Conservation (phyloP, 2,329 filamentous ascomycete species). For the Talaromyces sp. region DNA sequence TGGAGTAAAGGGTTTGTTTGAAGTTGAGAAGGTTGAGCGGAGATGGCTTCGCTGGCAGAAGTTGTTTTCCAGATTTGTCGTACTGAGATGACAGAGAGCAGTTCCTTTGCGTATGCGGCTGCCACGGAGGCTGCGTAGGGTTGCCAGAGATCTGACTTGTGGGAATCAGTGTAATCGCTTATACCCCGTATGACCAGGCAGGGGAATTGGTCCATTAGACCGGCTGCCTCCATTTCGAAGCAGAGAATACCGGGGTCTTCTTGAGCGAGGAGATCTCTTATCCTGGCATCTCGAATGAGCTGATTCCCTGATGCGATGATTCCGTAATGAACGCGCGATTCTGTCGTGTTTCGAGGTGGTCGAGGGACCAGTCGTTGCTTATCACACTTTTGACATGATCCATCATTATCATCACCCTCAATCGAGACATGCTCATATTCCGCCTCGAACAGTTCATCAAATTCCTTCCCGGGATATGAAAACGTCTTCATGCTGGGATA, state of each 20-base stretch:
- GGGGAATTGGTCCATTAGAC: conserved; percentile 13
- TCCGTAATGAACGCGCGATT: conserved; percentile 18
- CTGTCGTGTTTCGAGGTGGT: neutral
- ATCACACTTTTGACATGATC: conserved; percentile 3
- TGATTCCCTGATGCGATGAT: conserved; percentile 19
- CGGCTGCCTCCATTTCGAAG: conserved; percentile 15
- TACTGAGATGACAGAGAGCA: conserved; percentile 4
- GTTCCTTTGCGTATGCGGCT: conserved; percentile 12
- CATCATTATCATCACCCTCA: neutral
- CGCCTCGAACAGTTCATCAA: conserved; percentile 5
- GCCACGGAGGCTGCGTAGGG: conserved; percentile 14
- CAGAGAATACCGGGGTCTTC: conserved; percentile 15
- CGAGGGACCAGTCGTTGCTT: neutral
- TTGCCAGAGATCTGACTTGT: conserved; percentile 16
- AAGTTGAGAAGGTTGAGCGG: neutral
- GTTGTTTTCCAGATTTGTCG: conserved; percentile 7
- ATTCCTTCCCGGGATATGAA: neutral
- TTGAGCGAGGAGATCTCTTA: conserved; percentile 13
- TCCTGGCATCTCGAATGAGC: conserved; percentile 16
- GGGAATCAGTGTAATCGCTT: conserved; percentile 17
- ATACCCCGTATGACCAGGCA: conserved; percentile 17
- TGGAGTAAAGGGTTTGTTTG: conserved; percentile 4
- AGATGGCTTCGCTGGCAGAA: neutral
- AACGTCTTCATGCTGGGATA: neutral
- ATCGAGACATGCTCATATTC: neutral